Evolutionary conservation across 176 grass and related monocot genomes (phyloP).

Genomic region (Sorghum bicolor): Sorghum_bicolor_NCBIv3 NC_012875.2:57893001-57893500

Average conservation of each 20-base stretch:
- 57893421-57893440: constrained; percentile 52
- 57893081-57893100: constrained; percentile 88
- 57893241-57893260: constrained; percentile 72
- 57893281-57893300: constrained; percentile 80
- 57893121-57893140: constrained; percentile 87
- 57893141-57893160: constrained; percentile 71
- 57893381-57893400: constrained; percentile 64
- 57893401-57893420: constrained; percentile 40
- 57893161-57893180: constrained; percentile 65
- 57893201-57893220: constrained; percentile 78
- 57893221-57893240: constrained; percentile 86
- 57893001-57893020: not conserved
- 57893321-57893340: constrained; percentile 55
- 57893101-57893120: constrained; percentile 62
- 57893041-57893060: not conserved
- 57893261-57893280: constrained; percentile 48
- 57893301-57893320: constrained; percentile 83
- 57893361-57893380: constrained; percentile 65
- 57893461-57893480: constrained; percentile 59
- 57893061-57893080: constrained; percentile 86
- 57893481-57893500: constrained; percentile 68
- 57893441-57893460: constrained; percentile 57
- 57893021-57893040: not conserved
- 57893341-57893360: constrained; percentile 38
- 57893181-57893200: constrained; percentile 81